A percentile compares a stretch with the other conserved stretches of the same genome.
Conservation (phyloP, 371 early-diverging fungal genomes). For the Mucor saturninus region DNA sequence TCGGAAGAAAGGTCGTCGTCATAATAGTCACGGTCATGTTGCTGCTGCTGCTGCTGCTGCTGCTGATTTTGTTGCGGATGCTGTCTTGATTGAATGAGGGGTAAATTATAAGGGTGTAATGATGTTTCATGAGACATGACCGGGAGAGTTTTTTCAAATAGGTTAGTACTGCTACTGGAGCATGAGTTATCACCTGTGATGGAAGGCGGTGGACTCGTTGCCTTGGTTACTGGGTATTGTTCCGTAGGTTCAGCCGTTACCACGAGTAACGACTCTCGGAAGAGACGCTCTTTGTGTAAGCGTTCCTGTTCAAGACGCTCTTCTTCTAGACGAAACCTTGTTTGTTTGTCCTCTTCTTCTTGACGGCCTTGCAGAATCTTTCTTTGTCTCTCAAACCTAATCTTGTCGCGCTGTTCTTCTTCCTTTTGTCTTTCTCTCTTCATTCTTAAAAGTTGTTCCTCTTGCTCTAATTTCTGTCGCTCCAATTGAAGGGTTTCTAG, state of each 20-base stretch:
- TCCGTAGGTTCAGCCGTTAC: too few species aligned
- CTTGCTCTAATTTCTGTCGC: neutral
- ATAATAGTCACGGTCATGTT: constrained; percentile 11
- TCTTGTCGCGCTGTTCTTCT: neutral
- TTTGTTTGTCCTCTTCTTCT: neutral
- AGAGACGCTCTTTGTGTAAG: neutral
- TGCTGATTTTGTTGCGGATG: too few species aligned
- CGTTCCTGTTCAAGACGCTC: neutral
- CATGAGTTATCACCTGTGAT: neutral
- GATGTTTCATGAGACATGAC: constrained; percentile 4
- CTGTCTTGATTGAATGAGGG: neutral
- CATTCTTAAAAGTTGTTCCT: neutral
- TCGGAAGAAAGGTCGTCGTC: constrained; percentile 11
- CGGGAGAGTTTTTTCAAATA: neutral
- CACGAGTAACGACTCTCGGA: neutral
- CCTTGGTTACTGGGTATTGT: too few species aligned
- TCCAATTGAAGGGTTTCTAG: neutral
- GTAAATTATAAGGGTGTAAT: neutral
- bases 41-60: neutral
- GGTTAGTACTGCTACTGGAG: neutral
- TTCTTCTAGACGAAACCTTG: neutral
- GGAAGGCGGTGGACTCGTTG: neutral
- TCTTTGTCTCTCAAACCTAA: neutral
- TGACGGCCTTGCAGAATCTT: neutral
- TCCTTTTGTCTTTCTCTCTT: neutral